Evolutionary conservation across 2,329 filamentous ascomycete species (phyloP).

Genomic region (Xylaria sp.): DNA sequence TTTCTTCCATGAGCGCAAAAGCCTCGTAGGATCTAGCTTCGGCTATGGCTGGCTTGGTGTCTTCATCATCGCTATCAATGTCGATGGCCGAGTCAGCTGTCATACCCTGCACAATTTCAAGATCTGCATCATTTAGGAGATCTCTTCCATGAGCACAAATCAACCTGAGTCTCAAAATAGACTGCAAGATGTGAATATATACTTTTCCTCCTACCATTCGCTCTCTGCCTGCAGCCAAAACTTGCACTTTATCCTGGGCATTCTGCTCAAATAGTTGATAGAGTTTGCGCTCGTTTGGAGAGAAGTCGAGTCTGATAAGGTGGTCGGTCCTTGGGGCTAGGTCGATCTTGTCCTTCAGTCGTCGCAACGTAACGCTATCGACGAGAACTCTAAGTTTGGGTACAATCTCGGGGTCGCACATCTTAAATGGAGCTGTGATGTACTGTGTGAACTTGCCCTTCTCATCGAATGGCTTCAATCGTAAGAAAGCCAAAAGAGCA

Average conservation of each 20-base stretch:
- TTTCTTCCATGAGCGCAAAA: slow-evolving; percentile 84
- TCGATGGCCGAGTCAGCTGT: slow-evolving; percentile 89
- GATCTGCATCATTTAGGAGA: slow-evolving; percentile 83
- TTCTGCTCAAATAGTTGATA: slow-evolving; percentile 88
- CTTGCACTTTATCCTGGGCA: slow-evolving; percentile 80
- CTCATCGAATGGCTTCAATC: slow-evolving; percentile 86
- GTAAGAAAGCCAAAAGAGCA: slow-evolving; percentile 85
- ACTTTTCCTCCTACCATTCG: slow-evolving; percentile 81
- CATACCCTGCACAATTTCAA: slow-evolving; percentile 81
- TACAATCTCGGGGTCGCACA: slow-evolving; percentile 83
- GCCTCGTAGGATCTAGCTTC: slow-evolving; percentile 85
- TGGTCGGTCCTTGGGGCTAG: slow-evolving; percentile 79
- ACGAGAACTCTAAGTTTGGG: slow-evolving; percentile 88
- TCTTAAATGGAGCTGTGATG: slow-evolving; percentile 88
- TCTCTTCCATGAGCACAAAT: slow-evolving; percentile 96
- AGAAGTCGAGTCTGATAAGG: slow-evolving; percentile 79
- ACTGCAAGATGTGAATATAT: slow-evolving; percentile 94
- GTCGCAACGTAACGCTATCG: slow-evolving; percentile 91
- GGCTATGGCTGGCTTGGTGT: slow-evolving; percentile 66
- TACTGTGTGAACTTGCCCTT: slow-evolving; percentile 78
- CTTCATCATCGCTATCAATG: slow-evolving; percentile 80
- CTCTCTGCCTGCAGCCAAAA: slow-evolving; percentile 71
- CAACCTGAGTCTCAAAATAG: slow-evolving; percentile 87
- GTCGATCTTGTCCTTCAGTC: slow-evolving; percentile 90
- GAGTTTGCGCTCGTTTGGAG: slow-evolving; percentile 75